These are phyloP conservation scores for Platanus orientalis DNA, from an alignment of 164 flowering plant species.

Conservation along the genomic window DNA sequence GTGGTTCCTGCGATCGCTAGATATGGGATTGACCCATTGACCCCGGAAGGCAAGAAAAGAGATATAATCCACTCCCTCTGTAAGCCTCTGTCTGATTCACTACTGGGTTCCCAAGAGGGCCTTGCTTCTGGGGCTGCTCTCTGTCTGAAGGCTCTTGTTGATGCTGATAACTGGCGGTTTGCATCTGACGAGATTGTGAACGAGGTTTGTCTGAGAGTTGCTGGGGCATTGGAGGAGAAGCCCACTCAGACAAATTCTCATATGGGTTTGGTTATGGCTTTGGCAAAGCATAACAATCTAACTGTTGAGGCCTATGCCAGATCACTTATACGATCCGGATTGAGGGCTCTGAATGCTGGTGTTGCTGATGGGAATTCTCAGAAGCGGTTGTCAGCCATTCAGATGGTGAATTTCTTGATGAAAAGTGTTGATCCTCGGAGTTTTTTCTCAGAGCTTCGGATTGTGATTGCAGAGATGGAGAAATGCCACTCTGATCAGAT, in stretches of 20 bases:
- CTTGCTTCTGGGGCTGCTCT: constrained; percentile 87
- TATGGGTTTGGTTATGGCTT: constrained; percentile 77
- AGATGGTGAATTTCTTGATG: constrained; percentile 86
- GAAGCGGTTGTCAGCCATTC: constrained; percentile 73
- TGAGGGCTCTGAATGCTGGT: constrained; percentile 56
- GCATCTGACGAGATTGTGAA: constrained; percentile 83
- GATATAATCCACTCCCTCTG: constrained; percentile 67
- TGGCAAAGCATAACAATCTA: constrained; percentile 67
- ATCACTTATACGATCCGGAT: constrained; percentile 59
- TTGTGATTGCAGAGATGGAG: constrained; percentile 71
- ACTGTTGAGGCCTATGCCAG: constrained; percentile 85
- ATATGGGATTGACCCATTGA: constrained; percentile 74
- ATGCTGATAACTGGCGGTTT: constrained; percentile 88
- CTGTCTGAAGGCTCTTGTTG: constrained; percentile 82
- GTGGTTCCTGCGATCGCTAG: constrained; percentile 86
- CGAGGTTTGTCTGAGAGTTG: constrained; percentile 75
- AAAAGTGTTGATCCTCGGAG: constrained; percentile 76
- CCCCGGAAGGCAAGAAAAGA: constrained; percentile 65
- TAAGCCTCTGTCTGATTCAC: constrained; percentile 74
- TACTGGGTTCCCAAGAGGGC: constrained; percentile 66
- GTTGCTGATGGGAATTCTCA: constrained; percentile 63
- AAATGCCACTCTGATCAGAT: constrained; percentile 70
- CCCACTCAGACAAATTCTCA: constrained; percentile 71
- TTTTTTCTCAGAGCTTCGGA: constrained; percentile 58
- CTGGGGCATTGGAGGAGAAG: constrained; percentile 75